Conservation (phyloP, 345 rosid genomes). For the Eucalyptus melliodora region DNA sequence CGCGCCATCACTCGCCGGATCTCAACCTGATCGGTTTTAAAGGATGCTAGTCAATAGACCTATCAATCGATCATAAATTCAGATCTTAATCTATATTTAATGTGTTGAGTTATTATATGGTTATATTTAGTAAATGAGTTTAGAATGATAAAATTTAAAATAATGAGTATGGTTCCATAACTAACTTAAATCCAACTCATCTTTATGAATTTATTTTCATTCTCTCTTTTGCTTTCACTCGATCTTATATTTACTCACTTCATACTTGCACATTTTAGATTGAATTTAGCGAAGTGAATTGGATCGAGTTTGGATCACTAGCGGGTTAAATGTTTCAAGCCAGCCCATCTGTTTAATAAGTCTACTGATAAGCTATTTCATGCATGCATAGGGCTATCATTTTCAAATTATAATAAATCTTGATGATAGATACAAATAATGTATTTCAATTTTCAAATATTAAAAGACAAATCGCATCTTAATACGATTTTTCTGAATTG, state of each 20-base stretch:
- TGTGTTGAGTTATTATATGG: too few species aligned
- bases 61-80: too few species aligned
- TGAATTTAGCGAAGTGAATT: too few species aligned
- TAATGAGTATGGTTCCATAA: neutral
- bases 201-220: neutral
- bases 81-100: rapidly evolving
- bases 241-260: rapidly evolving
- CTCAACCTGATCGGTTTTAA: neutral
- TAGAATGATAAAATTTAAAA: too few species aligned
- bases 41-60: neutral
- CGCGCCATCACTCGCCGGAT: neutral
- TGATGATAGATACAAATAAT: rapidly evolving
- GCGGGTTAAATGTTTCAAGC: too few species aligned
- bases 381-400: neutral
- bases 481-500: too few species aligned
- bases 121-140: too few species aligned
- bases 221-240: rapidly evolving
- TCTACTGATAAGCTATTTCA: neutral
- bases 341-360: rapidly evolving
- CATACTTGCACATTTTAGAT: too few species aligned
- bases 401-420: neutral
- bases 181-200: too few species aligned
- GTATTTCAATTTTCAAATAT: neutral
- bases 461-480: neutral
- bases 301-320: rapidly evolving